Evolutionary conservation across 495 filamentous ascomycete species (phyloP).

Genomic region (Hypoxylon trugodes): DNA sequence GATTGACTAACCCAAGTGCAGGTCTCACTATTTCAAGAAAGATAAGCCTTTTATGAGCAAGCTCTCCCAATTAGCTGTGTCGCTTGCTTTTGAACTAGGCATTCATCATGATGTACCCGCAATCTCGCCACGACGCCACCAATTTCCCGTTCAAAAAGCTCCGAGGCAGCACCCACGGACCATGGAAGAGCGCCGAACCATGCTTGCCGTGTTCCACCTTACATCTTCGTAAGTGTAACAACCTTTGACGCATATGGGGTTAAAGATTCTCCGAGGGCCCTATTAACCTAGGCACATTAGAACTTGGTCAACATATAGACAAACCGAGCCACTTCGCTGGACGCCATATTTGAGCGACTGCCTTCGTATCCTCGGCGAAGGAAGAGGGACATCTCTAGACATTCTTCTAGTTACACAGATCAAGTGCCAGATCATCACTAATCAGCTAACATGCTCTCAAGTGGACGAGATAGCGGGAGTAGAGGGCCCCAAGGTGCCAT

Average conservation of each 20-base stretch:
- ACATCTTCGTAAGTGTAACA: conserved; percentile 51
- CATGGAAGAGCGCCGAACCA: conserved; percentile 33
- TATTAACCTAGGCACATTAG: conserved; percentile 13
- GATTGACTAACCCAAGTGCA: conserved; percentile 1
- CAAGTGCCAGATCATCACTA: conserved; percentile 52
- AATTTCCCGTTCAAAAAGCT: conserved; percentile 2
- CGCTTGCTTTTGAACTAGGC: conserved; percentile 30
- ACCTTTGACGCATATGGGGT: background rate
- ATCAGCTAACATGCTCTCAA: conserved; percentile 22
- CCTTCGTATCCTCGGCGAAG: conserved; percentile 51
- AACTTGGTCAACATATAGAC: conserved; percentile 38
- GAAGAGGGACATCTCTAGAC: conserved; percentile 55
- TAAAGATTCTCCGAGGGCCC: background rate
- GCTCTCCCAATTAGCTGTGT: conserved; percentile 32
- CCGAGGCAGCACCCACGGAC: conserved; percentile 20
- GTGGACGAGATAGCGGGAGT: conserved; percentile 3
- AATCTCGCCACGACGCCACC: conserved; percentile 14
- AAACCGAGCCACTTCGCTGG: conserved; percentile 60
- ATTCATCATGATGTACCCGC: conserved; percentile 26
- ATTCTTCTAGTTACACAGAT: conserved; percentile 54
- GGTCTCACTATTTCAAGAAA: conserved; percentile 38
- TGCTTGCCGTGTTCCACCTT: conserved; percentile 45
- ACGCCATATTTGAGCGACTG: conserved; percentile 61
- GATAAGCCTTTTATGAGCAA: conserved; percentile 36
- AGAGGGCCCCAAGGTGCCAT: conserved; percentile 11